Evolutionary conservation across 768 basidiomycete species (phyloP), one percentile per base, ranked within the genome.

Genomic region (Boletus vermiculosoides): DNA sequence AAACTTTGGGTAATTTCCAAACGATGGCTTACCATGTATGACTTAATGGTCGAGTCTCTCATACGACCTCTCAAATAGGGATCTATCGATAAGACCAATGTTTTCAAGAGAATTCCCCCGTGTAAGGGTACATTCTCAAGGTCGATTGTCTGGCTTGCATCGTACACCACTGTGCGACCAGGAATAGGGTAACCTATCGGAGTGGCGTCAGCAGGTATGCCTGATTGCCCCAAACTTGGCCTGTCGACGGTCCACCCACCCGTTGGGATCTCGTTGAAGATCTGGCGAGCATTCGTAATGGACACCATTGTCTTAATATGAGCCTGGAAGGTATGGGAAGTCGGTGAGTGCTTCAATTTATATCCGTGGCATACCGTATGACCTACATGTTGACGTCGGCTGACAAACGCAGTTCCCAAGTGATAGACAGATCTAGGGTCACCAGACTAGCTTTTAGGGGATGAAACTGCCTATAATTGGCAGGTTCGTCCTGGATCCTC

Each of bases 81-180:
- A 58, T 83, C 81, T 31, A 80, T 66, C 15, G 76, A 77, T 16
- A 82, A 64, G 6, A 71, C 74, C 23, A 85, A 71, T 0, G 76
- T 75, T 64, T 84, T 84, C 52, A 82, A 31, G 8, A 86, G 66
- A 58, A 83, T 66, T 1, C 80, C 80, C 2, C 80, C 79, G 31
- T 77, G 64, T 28, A 83, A 64, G 5, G 74, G 63, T 1, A 73
- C 76, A 22, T 63, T 76, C 16, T 83, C 79, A 31, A 78, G 66
- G 61, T 85, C 83, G 65, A 86, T 83, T 3, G 70, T 76, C 51
- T 76, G 66, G 0, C 71, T 73, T 28, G 62, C 67, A 58, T 83
- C 81, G 61, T 80, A 77, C 1, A 78, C 68, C n/a, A 77, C 73
- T 7, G 78, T 80, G 56, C 79, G 74, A 42, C 79, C 79, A 6